These are phyloP conservation scores for Pichia scutulata DNA, from an alignment of 805 yeast species.

Conservation along the genomic window DNA sequence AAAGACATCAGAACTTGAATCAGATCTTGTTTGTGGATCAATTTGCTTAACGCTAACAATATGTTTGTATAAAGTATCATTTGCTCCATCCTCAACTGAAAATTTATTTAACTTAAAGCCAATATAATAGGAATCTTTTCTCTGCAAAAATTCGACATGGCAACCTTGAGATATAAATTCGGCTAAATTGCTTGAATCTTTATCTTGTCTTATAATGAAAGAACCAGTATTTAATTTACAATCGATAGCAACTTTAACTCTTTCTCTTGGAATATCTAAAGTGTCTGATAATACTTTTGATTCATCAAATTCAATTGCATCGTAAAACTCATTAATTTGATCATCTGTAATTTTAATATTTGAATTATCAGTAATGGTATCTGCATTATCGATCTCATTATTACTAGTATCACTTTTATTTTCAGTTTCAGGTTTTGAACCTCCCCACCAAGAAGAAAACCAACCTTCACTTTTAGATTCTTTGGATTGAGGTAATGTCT, in stretches of 20 bases:
- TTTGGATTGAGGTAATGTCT: constrained; percentile 13
- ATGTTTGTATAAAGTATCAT: constrained; percentile 72
- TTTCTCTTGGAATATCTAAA: constrained; percentile 63
- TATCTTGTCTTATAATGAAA: constrained; percentile 44
- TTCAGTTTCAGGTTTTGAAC: constrained; percentile 13
- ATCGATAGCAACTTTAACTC: constrained; percentile 57
- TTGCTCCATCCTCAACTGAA: constrained; percentile 81
- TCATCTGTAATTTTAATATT: constrained; percentile 63
- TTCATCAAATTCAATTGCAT: constrained; percentile 89
- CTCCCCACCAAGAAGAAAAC: constrained; percentile 65
- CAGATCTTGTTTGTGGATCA: constrained; percentile 30
- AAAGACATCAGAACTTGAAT: constrained; percentile 8
- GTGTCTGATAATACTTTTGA: constrained; percentile 40
- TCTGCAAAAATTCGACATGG: constrained; percentile 58
- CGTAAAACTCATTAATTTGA: constrained; percentile 82
- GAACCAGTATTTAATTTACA: constrained; percentile 74
- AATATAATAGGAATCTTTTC: constrained; percentile 70
- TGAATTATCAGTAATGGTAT: constrained; percentile 6
- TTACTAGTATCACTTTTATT: constrained; percentile 7
- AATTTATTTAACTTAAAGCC: constrained; percentile 74
- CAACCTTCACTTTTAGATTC: constrained; percentile 39
- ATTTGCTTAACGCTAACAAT: constrained; percentile 75
- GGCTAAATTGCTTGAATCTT: constrained; percentile 46
- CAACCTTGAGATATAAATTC: constrained; percentile 81
- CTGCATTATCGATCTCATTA: constrained; percentile 12